A percentile compares a stretch with the other conserved stretches of the same genome.
phyloP scores from a whole-genome alignment of 2,329 filamentous ascomycete genomes.

The Diaporthe sp. region DNA sequence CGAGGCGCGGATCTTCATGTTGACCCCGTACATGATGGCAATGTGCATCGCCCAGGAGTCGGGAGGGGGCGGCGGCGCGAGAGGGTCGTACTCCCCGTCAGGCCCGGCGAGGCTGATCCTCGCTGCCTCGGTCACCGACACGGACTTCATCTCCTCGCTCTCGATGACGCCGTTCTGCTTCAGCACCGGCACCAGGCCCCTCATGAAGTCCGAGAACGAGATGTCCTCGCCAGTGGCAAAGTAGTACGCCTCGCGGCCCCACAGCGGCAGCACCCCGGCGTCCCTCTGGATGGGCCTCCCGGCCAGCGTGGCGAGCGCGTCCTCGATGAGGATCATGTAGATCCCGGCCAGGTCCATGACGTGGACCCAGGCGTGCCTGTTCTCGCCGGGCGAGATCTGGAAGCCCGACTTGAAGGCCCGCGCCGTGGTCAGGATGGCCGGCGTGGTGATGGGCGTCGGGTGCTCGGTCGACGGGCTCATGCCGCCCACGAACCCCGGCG shows the following conservation, averaged over 20 bases:
- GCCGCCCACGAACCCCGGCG: conserved; percentile 29
- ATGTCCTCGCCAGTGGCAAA: conserved; percentile 35
- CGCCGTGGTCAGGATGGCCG: conserved; percentile 33
- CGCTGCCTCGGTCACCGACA: conserved; percentile 35
- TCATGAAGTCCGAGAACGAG: conserved; percentile 33
- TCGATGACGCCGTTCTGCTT: conserved; percentile 33
- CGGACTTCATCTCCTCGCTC: conserved; percentile 31
- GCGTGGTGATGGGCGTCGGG: conserved; percentile 29
- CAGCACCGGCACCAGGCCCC: conserved; percentile 29
- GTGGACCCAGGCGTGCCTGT: conserved; percentile 35
- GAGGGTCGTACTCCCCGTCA: conserved; percentile 36
- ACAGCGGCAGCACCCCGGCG: conserved; percentile 11
- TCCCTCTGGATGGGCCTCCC: conserved; percentile 26
- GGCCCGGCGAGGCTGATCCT: conserved; percentile 33
- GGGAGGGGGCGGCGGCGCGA: conserved; percentile 34
- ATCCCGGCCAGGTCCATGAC: conserved; percentile 36
- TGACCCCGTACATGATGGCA: conserved; percentile 35
- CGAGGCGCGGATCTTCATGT: conserved; percentile 35
- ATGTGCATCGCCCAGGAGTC: conserved; percentile 39
- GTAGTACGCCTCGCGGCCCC: conserved; percentile 38
- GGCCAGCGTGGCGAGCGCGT: conserved; percentile 33
- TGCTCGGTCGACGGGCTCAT: conserved; percentile 33
- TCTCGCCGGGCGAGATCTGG: conserved; percentile 36
- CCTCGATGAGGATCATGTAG: conserved; percentile 34
- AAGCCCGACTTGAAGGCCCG: conserved; percentile 36